Base-by-base conservation (phyloP, 2,329 filamentous ascomycete genomes). In the Claviceps sp. region DNA sequence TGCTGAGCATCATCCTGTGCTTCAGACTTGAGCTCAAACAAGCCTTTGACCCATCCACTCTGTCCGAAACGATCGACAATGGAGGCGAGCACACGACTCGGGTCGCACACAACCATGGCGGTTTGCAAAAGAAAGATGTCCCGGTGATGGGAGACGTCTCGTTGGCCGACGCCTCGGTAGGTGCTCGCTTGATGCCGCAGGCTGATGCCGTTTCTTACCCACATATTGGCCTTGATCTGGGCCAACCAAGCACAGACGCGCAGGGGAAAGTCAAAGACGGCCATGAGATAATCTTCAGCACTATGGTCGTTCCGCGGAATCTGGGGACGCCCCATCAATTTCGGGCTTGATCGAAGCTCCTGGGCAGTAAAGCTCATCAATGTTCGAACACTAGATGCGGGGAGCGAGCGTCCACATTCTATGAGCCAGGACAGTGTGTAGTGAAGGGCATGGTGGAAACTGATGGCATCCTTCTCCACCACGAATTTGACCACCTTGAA, bases 141-240 rank as follows among this genome's bases (percentile, higher is more conserved):
- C 54, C 93, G 82, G 61, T 96, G 91, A 62, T 96, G 91, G 1
- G 89, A 89, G 19, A 96, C 87, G 66, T 98, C 93, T 58, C 93
- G 78, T 61, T 94, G 88, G 11, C 82, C 81, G 14, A 96, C 89
- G 42, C 89, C 90, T 16, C 89, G 84, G 65, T 98, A 98, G 17
- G 90, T 93, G 50, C 86, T 86, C 65, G 94, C 93, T 68, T 98
- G 93, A 65, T 98, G 93, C 41, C 91, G 82, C 50, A 98, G 77
- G 61, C 91, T 97, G 63, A 98, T 89, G 2, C 93, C 93, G 64
- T 98, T 98, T 52, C 93, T 83, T 56, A 98, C 91, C 93, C 94
- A 98, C 83, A 97, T 95, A 50, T 89, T 88, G 17, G 91, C 89
- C 66, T 95, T 95, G 82, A 98, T 97, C 70, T 98, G 94, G 5